Evolutionary conservation across 2,329 filamentous ascomycete species (phyloP), one percentile per base, ranked within the genome.

Genomic region (Sphaerulina vaccinii): DNA sequence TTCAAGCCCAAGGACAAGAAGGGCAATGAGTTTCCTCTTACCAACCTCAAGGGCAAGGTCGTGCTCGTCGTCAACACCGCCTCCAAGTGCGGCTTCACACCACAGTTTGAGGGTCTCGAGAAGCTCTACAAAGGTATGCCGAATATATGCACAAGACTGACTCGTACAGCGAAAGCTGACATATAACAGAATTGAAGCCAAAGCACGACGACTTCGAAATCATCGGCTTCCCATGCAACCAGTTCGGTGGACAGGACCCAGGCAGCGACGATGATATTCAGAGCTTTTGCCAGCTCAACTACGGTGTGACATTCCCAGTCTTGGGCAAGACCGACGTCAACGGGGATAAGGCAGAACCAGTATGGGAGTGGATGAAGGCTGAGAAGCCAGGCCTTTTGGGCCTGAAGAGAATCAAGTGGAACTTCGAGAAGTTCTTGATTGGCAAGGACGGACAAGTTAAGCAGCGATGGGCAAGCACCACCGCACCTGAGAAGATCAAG

Each of bases 401-500:
- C 16, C 71, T 97, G 68, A 92, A 95, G 85, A 75, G 85, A 57
- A 79, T 99, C 65, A 96, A 97, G 86, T 99, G 93, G 93, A 99
- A 99, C 76, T 99, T 97, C 77, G 93, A 99, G 74, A 99, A 99
- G 82, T 99, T 96, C 75, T 76, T 99, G 58, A 78, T 99, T 60
- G 87, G 86, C 55, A 81, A 83, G 56, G 90, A 97, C 71, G 93
- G 93, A 21, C 81, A 86, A 74, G 90, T 97, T 62, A 87, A 88
- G 74, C 81, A 81, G 22, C 79, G 93, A 60, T 99, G 90, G 90
- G 88, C 89, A 27, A 92, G 88, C 71, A 87, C 84, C 15, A 90
- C 87, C 54, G 93, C 91, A 79, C 93, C 93, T 1, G 89, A 92
- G 75, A 73, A 74, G 33, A 74, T 99, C 63, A 87, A 92, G 81